Evolutionary conservation across 352 stramenopile genomes (phyloP).

Genomic region (Plasmopara viticola): DNA sequence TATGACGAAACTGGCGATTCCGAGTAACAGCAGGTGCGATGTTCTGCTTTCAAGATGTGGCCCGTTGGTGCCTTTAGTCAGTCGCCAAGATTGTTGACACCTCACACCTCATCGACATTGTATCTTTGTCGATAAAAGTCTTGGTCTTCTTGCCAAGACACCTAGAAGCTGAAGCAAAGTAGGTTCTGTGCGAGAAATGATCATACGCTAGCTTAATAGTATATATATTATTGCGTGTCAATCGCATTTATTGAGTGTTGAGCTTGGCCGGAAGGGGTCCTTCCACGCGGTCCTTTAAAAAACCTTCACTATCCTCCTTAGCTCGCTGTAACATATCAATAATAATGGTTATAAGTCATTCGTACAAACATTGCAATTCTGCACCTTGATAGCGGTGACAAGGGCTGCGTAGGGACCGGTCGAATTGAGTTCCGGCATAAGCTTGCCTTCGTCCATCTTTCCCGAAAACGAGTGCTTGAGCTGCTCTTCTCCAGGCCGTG

Average conservation of each 20-base stretch:
- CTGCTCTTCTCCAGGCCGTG: conserved; percentile 24
- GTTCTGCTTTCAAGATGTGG: conserved; percentile 2
- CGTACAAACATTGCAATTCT: neutral
- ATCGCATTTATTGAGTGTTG: conserved; percentile 41
- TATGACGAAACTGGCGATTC: conserved; percentile 37
- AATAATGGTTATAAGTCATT: neutral
- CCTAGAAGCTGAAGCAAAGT: conserved; percentile 6
- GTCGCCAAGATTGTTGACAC: conserved; percentile 9
- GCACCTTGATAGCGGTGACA: conserved; percentile 70
- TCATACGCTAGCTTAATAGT: neutral
- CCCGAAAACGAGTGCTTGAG: conserved; percentile 64
- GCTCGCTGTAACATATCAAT: conserved; percentile 35
- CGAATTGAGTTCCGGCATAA: conserved; percentile 62
- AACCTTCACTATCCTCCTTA: conserved; percentile 74
- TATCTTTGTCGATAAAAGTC: conserved; percentile 10
- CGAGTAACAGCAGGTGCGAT: conserved; percentile 8
- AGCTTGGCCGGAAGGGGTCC: conserved; percentile 61
- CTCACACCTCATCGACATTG: conserved; percentile 8
- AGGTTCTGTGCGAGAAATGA: neutral
- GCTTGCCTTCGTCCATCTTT: conserved; percentile 55
- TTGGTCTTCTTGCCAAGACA: conserved; percentile 2
- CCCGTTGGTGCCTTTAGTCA: conserved; percentile 7
- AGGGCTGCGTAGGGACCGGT: conserved; percentile 61
- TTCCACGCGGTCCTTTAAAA: conserved; percentile 79
- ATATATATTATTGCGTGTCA: too few species aligned